These are phyloP conservation scores for Neurospora sp. DNA, from an alignment of 495 filamentous ascomycete genomes.

Conservation along the genomic window DNA sequence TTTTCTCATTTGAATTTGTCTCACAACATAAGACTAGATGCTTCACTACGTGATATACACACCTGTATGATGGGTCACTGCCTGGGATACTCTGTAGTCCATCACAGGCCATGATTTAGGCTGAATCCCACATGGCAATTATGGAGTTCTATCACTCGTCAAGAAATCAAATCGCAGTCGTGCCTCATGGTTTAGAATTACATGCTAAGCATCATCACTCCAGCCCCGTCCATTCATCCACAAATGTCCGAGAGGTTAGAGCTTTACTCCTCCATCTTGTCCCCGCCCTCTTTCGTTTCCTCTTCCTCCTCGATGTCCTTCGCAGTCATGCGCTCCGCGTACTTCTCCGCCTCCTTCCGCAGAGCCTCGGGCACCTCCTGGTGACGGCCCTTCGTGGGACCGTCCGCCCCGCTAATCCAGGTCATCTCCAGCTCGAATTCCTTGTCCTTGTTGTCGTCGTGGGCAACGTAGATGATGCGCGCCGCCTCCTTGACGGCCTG, in stretches of 20 bases:
- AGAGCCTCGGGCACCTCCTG: conserved; percentile 84
- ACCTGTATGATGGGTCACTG: not conserved
- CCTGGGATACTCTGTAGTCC: not conserved
- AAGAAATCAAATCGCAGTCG: not conserved
- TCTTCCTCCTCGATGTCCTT: conserved; percentile 66
- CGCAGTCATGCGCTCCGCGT: conserved; percentile 69
- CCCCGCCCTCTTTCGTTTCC: conserved; percentile 39
- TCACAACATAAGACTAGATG: not conserved
- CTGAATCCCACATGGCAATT: not conserved
- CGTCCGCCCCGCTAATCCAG: conserved; percentile 76
- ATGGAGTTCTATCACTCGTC: not conserved
- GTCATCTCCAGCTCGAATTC: conserved; percentile 99
- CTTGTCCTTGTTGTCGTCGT: conserved; percentile 95
- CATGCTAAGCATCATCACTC: not conserved
- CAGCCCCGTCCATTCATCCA: not conserved
- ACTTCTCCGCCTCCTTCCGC: conserved; percentile 79
- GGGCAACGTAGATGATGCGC: conserved; percentile 89
- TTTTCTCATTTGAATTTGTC: not conserved
- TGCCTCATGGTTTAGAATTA: not conserved
- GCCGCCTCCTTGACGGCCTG: conserved; percentile 95
- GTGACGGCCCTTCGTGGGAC: conserved; percentile 84
- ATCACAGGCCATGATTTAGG: not conserved
- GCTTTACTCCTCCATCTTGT: conserved; percentile 67
- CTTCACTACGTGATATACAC: not conserved
- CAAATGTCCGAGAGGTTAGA: not conserved